phyloP scores from a whole-genome alignment of 75 land plant genomes.

The Selaginella tamariscina region DNA sequence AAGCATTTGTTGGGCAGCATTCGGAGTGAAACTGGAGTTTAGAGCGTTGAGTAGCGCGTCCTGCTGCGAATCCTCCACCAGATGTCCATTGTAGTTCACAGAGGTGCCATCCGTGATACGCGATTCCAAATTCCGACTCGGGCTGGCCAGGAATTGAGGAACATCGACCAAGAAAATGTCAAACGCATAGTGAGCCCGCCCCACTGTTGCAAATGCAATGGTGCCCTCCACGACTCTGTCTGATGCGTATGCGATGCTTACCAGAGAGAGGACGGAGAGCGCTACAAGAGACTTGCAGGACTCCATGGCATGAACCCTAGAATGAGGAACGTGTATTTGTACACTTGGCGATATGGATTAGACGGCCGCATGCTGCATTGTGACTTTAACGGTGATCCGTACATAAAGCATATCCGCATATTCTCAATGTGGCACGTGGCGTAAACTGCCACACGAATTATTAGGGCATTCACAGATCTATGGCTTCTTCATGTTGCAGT shows the following conservation, averaged over 20 bases:
- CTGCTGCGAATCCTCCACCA: constrained; percentile 14
- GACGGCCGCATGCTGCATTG: too few relatives aligned
- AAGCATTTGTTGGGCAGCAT: constrained; percentile 22
- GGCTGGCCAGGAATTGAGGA: neutral
- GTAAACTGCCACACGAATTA: too few relatives aligned
- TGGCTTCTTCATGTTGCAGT: too few relatives aligned
- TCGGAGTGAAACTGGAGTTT: neutral
- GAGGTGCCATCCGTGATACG: constrained; percentile 28
- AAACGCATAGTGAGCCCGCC: constrained; percentile 48
- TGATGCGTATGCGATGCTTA: neutral
- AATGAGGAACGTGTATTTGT: too few relatives aligned
- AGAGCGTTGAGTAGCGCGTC: neutral
- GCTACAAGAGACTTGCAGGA: too few relatives aligned
- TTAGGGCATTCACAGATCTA: too few relatives aligned
- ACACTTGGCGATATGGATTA: too few relatives aligned
- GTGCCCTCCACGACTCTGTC: constrained; percentile 14
- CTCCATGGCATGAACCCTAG: too few relatives aligned
- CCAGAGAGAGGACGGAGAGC: neutral
- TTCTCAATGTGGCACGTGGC: too few relatives aligned
- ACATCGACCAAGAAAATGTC: constrained; percentile 46
- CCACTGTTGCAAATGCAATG: constrained; percentile 49
- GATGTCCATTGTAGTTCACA: constrained; percentile 40
- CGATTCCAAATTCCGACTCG: neutral
- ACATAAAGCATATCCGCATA: too few relatives aligned
- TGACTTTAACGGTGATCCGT: too few relatives aligned